Percentiles rank a stretch among this genome's conserved stretches.
phyloP scores from a whole-genome alignment of 139 green algal species.

The Dunaliella primolecta region DNA sequence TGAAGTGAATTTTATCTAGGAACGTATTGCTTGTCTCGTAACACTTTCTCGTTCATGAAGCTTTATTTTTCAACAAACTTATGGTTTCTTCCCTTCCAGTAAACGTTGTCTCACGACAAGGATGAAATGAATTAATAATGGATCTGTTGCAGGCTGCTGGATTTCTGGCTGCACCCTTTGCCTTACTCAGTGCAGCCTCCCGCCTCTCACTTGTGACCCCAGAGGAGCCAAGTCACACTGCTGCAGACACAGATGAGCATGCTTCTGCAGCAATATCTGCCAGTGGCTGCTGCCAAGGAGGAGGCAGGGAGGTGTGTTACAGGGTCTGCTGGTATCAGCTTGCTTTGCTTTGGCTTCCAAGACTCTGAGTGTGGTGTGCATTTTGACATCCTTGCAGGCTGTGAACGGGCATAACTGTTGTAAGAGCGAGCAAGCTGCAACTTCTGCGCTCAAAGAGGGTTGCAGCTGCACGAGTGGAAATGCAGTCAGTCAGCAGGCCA shows the following conservation, averaged over 20 bases:
- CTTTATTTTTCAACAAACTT: too few species aligned
- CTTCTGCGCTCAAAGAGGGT: background rate
- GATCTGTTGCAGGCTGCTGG: background rate
- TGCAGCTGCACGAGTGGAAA: background rate
- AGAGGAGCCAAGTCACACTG: background rate
- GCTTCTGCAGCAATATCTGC: background rate
- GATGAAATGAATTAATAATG: background rate
- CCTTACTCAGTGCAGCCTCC: background rate
- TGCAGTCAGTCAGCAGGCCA: too few species aligned
- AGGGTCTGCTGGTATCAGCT: background rate
- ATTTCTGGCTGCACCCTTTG: background rate
- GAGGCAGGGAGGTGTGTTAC: background rate
- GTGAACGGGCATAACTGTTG: background rate
- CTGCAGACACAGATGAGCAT: background rate
- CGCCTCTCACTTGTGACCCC: background rate
- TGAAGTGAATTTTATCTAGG: too few species aligned
- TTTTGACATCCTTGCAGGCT: background rate
- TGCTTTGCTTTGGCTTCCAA: too few species aligned
- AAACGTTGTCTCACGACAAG: too few species aligned
- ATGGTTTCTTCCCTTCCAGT: too few species aligned
- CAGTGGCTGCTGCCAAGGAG: background rate
- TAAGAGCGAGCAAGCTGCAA: background rate
- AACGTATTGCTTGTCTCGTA: too few species aligned
- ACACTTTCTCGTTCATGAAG: too few species aligned
- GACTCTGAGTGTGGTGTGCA: background rate